Evolutionary conservation across 345 rosid species (phyloP).

Genomic region (Pistacia vera): DNA sequence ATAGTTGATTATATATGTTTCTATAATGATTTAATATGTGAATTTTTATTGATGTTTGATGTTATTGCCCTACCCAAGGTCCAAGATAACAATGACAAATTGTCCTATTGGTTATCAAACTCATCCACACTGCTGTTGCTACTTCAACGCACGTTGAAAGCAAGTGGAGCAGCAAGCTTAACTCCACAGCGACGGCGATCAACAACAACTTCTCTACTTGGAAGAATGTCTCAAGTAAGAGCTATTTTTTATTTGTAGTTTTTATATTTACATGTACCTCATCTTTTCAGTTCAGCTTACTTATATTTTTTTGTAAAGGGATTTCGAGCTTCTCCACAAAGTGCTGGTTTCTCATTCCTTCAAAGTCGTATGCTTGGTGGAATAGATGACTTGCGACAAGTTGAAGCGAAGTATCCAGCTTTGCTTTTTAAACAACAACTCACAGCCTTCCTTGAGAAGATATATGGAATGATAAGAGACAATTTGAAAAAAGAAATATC

Average conservation of each 20-base stretch:
- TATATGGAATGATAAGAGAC: constrained; percentile 96
- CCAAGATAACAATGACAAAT: constrained; percentile 72
- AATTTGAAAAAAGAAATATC: constrained; percentile 92
- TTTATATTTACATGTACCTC: constrained; percentile 1
- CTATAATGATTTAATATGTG: constrained; percentile 2
- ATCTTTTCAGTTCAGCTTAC: constrained; percentile 10
- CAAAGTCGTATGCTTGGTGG: constrained; percentile 69
- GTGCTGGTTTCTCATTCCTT: constrained; percentile 78
- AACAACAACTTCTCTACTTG: constrained; percentile 70
- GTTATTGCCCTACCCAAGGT: constrained; percentile 43
- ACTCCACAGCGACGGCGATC: constrained; percentile 76
- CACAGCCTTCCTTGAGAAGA: constrained; percentile 98
- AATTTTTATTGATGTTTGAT: constrained; percentile 24
- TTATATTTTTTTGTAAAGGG: constrained; percentile 49
- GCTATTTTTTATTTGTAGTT: not conserved
- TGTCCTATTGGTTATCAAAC: constrained; percentile 95
- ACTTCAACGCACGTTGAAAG: constrained; percentile 86
- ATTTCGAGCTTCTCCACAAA: constrained; percentile 80
- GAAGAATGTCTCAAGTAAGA: constrained; percentile 87
- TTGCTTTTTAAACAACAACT: constrained; percentile 96
- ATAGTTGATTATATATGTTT: not conserved
- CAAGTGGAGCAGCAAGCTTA: constrained; percentile 72
- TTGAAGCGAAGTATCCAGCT: constrained; percentile 97
- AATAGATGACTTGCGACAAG: constrained; percentile 73
- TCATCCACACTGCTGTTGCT: constrained; percentile 76